Conservation (phyloP, 768 basidiomycete genomes). For the Leccinum disarticulatum region DNA sequence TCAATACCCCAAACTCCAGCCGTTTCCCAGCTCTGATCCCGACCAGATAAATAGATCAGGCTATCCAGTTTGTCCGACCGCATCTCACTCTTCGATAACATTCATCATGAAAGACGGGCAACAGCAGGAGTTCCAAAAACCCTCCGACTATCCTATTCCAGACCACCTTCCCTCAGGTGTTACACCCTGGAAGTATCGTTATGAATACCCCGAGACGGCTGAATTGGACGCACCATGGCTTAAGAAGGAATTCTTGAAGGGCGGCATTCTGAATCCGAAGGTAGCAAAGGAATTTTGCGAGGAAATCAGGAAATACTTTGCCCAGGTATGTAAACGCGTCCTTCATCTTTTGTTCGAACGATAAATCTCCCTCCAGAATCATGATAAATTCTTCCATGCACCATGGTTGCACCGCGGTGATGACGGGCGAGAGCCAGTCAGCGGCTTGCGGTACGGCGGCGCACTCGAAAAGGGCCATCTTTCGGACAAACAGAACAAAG, state of each 20-base stretch:
- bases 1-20: background rate
- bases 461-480: background rate
- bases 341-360: background rate
- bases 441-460: background rate
- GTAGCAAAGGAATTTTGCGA: background rate
- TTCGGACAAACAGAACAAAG: background rate
- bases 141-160: background rate
- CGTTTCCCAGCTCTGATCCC: background rate
- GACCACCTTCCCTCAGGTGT: background rate
- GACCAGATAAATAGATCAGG: background rate
- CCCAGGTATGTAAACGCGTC: background rate
- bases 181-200: background rate
- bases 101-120: background rate
- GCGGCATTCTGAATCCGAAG: background rate
- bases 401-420: constrained; percentile 3
- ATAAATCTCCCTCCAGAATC: background rate
- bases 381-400: background rate
- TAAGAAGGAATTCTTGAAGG: background rate
- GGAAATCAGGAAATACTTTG: background rate
- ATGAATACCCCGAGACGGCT: background rate
- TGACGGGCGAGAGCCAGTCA: background rate
- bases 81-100: background rate
- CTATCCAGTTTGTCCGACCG: background rate
- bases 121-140: background rate
- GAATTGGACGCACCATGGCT: background rate